Evolutionary conservation across 2,329 filamentous ascomycete genomes (phyloP).

Genomic region (Fusarium sp.): DNA sequence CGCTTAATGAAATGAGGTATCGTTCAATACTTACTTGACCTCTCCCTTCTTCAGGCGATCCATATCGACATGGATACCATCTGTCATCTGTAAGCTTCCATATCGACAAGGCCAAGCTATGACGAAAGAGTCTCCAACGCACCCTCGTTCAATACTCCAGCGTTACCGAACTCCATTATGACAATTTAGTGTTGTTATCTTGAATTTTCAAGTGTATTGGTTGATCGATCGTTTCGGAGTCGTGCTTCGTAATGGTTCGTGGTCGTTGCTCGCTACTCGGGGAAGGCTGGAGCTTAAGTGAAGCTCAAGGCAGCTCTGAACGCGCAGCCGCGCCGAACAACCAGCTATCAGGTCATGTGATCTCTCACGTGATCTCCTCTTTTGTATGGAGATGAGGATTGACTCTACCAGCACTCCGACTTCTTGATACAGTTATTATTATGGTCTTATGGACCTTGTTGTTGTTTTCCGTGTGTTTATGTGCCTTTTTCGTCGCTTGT

Average conservation of each 20-base stretch:
- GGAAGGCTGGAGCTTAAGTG: constrained; percentile 50
- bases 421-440: background rate
- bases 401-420: background rate
- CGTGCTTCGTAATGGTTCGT: constrained; percentile 37
- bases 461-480: background rate
- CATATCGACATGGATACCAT: constrained; percentile 99
- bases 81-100: constrained; percentile 57
- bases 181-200: background rate
- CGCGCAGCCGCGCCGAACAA: constrained; percentile 50
- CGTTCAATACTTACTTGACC: constrained; percentile 80
- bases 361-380: constrained; percentile 21
- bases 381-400: background rate
- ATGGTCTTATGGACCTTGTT: background rate
- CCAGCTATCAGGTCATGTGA: constrained; percentile 25
- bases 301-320: constrained; percentile 60
- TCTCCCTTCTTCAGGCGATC: constrained; percentile 98
- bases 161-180: constrained; percentile 70
- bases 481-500: background rate
- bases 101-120: constrained; percentile 27
- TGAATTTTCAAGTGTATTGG: background rate
- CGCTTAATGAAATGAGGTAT: background rate
- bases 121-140: constrained; percentile 41
- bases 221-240: constrained; percentile 9
- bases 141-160: constrained; percentile 73
- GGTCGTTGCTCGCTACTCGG: constrained; percentile 38